phyloP scores from a whole-genome alignment of 2,329 filamentous ascomycete species.

The Pseudogymnoascus sp. region DNA sequence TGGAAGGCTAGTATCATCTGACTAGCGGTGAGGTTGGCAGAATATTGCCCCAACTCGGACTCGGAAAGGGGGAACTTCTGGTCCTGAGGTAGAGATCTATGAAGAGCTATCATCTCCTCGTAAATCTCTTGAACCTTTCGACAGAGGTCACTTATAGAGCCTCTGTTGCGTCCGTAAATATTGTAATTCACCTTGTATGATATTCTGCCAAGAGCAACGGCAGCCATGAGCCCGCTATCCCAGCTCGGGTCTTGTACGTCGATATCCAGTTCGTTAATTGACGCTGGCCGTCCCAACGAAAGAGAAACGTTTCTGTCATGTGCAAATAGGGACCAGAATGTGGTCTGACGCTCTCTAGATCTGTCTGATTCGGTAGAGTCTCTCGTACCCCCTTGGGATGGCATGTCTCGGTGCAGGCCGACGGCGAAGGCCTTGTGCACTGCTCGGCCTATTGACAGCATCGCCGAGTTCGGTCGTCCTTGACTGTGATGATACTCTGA shows the following conservation, averaged over 20 bases:
- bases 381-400: not conserved
- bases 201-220: constrained; percentile 8
- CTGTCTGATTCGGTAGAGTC: not conserved
- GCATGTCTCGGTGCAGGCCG: constrained; percentile 9
- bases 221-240: not conserved
- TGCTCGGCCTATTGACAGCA: constrained; percentile 2
- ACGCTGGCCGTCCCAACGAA: constrained; percentile 11
- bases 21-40: not conserved
- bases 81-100: constrained; percentile 7
- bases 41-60: not conserved
- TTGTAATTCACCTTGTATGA: constrained; percentile 11
- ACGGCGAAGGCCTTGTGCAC: constrained; percentile 10
- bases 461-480: constrained; percentile 9
- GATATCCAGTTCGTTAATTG: constrained; percentile 12
- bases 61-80: constrained; percentile 8
- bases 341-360: constrained; percentile 9
- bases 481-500: constrained; percentile 8
- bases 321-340: constrained; percentile 12
- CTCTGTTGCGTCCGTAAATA: constrained; percentile 10
- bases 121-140: constrained; percentile 9
- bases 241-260: constrained; percentile 5
- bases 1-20: constrained; percentile 9
- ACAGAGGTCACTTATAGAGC: constrained; percentile 10
- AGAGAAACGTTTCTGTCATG: constrained; percentile 12
- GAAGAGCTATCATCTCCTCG: constrained; percentile 9